Evolutionary conservation across 2,329 filamentous ascomycete genomes (phyloP).

Genomic region (Ilyonectria mors-panacis): DNA sequence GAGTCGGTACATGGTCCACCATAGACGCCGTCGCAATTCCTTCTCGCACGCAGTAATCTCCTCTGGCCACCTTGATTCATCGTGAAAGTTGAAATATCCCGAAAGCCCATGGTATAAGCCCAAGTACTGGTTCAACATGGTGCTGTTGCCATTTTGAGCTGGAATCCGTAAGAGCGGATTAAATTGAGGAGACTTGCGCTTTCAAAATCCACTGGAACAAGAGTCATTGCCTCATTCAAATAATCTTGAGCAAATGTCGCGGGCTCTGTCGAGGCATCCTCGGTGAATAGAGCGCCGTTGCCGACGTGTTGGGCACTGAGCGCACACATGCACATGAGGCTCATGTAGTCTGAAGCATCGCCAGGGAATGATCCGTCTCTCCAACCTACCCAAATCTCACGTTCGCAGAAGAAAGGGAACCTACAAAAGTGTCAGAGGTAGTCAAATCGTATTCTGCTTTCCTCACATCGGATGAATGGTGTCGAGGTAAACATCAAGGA

Average conservation of each 20-base stretch:
- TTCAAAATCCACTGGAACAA: neutral
- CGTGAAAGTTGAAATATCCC: constrained; percentile 7
- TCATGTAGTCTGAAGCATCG: constrained; percentile 60
- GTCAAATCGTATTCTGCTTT: neutral
- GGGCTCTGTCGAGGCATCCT: neutral
- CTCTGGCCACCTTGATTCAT: constrained; percentile 6
- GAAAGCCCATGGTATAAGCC: neutral
- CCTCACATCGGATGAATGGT: constrained; percentile 62
- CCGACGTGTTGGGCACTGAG: constrained; percentile 62
- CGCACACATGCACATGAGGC: constrained; percentile 65
- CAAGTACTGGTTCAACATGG: constrained; percentile 9
- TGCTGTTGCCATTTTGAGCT: constrained; percentile 12
- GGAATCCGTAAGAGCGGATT: constrained; percentile 10
- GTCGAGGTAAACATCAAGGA: constrained; percentile 64
- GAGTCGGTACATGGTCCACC: constrained; percentile 31
- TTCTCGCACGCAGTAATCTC: constrained; percentile 9
- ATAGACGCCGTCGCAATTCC: constrained; percentile 30
- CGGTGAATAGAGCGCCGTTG: constrained; percentile 60
- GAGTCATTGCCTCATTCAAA: neutral
- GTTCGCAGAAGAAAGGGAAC: constrained; percentile 64
- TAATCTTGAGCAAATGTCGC: constrained; percentile 4
- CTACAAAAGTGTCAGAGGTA: neutral
- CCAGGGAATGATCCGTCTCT: constrained; percentile 57
- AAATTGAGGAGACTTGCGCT: neutral
- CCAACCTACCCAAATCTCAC: constrained; percentile 56